These are phyloP conservation scores for Didymella lethalis DNA, from an alignment of 2,329 filamentous ascomycete species.

Conservation along the genomic window DNA sequence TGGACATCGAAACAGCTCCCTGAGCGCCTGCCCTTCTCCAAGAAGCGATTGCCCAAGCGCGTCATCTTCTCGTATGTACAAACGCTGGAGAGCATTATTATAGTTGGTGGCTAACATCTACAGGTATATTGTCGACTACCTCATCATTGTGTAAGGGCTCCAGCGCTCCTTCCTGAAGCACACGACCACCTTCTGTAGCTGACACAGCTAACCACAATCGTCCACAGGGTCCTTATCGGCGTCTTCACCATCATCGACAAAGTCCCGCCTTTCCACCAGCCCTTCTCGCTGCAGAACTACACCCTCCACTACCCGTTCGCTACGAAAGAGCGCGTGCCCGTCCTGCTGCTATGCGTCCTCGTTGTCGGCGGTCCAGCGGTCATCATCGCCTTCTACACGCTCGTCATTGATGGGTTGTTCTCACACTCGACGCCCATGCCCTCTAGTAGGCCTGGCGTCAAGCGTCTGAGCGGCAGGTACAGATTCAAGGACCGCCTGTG, in stretches of 20 bases:
- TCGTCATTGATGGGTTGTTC: slow-evolving; percentile 66
- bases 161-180: slow-evolving; percentile 28
- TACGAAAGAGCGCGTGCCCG: slow-evolving; percentile 62
- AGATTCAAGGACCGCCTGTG: slow-evolving; percentile 65
- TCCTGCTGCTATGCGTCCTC: slow-evolving; percentile 58
- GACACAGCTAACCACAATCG: slow-evolving; percentile 29
- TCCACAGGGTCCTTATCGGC: slow-evolving; percentile 58
- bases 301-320: slow-evolving; percentile 67
- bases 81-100: not conserved
- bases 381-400: slow-evolving; percentile 64
- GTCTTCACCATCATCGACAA: slow-evolving; percentile 63
- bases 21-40: slow-evolving; percentile 62
- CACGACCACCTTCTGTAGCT: slow-evolving; percentile 46
- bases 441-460: slow-evolving; percentile 34
- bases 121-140: slow-evolving; percentile 67
- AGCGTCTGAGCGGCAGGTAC: slow-evolving; percentile 56
- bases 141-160: slow-evolving; percentile 62
- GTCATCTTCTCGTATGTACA: slow-evolving; percentile 61
- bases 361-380: slow-evolving; percentile 59
- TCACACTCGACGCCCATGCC: slow-evolving; percentile 56
- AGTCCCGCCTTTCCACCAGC: slow-evolving; percentile 64
- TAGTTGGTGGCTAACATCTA: slow-evolving; percentile 30
- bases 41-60: slow-evolving; percentile 59
- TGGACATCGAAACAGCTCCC: slow-evolving; percentile 50
- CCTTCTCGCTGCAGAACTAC: slow-evolving; percentile 64